A percentile compares a stretch with the other conserved stretches of the same genome.
Conservation (phyloP, 805 yeast species). For the Babjeviella inositovora region DNA sequence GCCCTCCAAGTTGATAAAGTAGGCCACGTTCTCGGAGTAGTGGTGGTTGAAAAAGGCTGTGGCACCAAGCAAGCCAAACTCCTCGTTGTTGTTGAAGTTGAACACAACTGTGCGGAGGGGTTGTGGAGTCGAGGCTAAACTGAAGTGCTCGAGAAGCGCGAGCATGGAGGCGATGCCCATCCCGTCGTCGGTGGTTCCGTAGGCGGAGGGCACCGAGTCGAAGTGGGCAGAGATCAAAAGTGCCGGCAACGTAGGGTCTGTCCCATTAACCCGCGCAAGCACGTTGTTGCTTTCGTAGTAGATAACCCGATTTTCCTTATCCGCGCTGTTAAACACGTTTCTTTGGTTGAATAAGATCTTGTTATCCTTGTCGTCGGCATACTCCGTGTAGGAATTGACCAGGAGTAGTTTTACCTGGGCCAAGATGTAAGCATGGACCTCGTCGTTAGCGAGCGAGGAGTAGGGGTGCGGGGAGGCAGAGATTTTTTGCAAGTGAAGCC, state of each 20-base stretch:
- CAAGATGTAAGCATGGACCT: constrained; percentile 52
- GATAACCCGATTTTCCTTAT: constrained; percentile 27
- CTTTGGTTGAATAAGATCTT: constrained; percentile 31
- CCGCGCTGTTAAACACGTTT: constrained; percentile 24
- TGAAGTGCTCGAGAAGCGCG: constrained; percentile 42
- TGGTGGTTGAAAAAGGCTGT: constrained; percentile 55
- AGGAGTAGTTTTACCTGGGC: constrained; percentile 20
- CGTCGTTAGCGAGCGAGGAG: constrained; percentile 60
- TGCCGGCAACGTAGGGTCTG: constrained; percentile 40
- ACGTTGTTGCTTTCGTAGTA: constrained; percentile 76
- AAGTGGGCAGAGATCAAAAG: constrained; percentile 71
- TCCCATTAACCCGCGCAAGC: constrained; percentile 61
- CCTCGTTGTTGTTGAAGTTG: constrained; percentile 84
- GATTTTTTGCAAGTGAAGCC: constrained; percentile 62
- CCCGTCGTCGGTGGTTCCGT: constrained; percentile 88
- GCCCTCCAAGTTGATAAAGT: constrained; percentile 76
- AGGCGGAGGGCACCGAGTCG: constrained; percentile 78
- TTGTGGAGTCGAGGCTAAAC: constrained; percentile 14
- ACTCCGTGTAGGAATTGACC: constrained; percentile 13
- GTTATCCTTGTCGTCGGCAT: constrained; percentile 20
- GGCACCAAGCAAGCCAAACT: constrained; percentile 78
- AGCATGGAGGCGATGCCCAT: constrained; percentile 73
- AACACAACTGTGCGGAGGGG: constrained; percentile 64
- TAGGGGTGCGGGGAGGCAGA: constrained; percentile 64
- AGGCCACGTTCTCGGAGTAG: constrained; percentile 45